Evolutionary conservation across 208 protist species (phyloP), one percentile per base, ranked within the genome.

Genomic region (Leishmania major): DNA sequence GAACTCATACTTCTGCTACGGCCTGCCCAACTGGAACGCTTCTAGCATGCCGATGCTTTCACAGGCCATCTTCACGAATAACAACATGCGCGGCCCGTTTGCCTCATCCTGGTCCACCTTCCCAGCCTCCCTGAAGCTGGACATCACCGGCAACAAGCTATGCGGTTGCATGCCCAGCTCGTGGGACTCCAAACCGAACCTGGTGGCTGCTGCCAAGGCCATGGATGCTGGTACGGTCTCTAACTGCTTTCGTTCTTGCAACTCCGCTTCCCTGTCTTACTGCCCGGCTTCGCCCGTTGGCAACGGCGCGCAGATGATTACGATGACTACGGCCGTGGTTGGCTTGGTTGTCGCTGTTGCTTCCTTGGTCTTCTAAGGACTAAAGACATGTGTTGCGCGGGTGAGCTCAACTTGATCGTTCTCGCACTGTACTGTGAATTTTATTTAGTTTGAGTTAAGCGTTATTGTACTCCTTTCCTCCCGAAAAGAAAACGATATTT

Each of bases 71-170:
- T 84, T 87, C 59, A 70, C 57, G 22, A 78, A 79, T 55, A 84
- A 84, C 79, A 79, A 81, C 75, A 72, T 87, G 79, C 75, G 76
- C 49, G 84, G 84, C n/a, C 49, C 78, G 35, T 78, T 87, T 40
- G 57, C 74, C 35, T 66, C 78, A 5, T 81, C 84, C 28, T 87
- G 84, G 84, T 80, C 84, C 10, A 66, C 66, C 45, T 84, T 87
- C 75, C 47, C 76, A 13, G 49, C 74, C n/a, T 67, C 81, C 35
- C 7, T 78, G 6, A 67, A 57, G 28, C 60, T 87, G 43, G 47
- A 78, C 76, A 40, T 87, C 76, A 77, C 43, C 5, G 76, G 71
- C 79, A 87, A 87, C 76, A 59, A 71, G 75, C 75, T 84, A 28
- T 84, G 80, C 67, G 80, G 80, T 13, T 84, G 80, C 59, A 84